Conservation (phyloP, 2,329 filamentous ascomycete genomes). For the Coniochaeta sp. region DNA sequence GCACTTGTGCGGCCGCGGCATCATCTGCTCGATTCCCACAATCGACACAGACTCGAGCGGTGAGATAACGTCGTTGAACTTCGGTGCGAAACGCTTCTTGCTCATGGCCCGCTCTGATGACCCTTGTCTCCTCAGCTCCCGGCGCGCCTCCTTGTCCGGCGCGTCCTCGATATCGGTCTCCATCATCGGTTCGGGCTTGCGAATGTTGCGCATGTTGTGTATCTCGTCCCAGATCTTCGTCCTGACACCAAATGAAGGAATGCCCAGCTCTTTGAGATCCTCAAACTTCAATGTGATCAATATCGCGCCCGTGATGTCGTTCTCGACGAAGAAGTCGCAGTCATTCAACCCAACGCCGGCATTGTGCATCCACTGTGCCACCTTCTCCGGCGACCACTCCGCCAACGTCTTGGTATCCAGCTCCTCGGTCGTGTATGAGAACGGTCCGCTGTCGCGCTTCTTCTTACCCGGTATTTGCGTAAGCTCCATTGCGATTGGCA, state of each 20-base stretch:
- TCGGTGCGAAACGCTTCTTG: slow-evolving; percentile 24
- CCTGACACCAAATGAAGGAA: slow-evolving; percentile 73
- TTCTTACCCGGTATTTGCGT: slow-evolving; percentile 27
- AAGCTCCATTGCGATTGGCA: slow-evolving; percentile 28
- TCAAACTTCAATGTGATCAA: slow-evolving; percentile 88
- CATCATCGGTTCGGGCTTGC: slow-evolving; percentile 41
- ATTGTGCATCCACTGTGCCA: slow-evolving; percentile 81
- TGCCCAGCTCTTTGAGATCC: slow-evolving; percentile 74
- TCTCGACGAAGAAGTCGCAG: slow-evolving; percentile 78
- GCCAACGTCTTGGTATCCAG: slow-evolving; percentile 54
- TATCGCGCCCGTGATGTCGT: slow-evolving; percentile 87
- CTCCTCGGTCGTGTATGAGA: slow-evolving; percentile 48
- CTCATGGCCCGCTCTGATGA: slow-evolving; percentile 26
- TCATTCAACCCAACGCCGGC: slow-evolving; percentile 70
- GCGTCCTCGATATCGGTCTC: slow-evolving; percentile 56
- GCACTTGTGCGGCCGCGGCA: slow-evolving; percentile 79
- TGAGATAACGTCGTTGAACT: slow-evolving; percentile 60
- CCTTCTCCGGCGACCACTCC: slow-evolving; percentile 67
- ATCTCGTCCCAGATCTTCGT: slow-evolving; percentile 78
- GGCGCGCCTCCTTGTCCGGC: slow-evolving; percentile 42
- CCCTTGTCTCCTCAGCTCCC: slow-evolving; percentile 34
- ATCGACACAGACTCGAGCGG: slow-evolving; percentile 83
- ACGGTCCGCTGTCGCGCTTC: slow-evolving; percentile 41
- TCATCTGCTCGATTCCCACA: slow-evolving; percentile 82
- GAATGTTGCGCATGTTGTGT: slow-evolving; percentile 56